Evolutionary conservation across 2,329 filamentous ascomycete species (phyloP).

Genomic region (Colletotrichum sp.): DNA sequence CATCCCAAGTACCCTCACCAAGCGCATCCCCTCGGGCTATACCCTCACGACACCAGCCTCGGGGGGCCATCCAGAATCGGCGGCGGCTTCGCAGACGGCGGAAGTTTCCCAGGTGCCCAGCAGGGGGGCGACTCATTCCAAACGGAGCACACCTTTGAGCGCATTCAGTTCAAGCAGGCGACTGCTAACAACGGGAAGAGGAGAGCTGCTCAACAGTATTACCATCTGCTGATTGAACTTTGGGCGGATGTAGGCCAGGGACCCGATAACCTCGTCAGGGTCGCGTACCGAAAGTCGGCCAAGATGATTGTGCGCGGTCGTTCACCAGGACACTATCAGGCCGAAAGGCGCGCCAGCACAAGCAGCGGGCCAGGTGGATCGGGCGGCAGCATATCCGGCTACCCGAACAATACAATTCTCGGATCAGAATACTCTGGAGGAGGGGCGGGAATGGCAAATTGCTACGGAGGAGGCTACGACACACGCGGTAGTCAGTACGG

Average conservation of each 20-base stretch:
- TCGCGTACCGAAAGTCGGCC: conserved; percentile 75
- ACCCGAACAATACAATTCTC: conserved; percentile 42
- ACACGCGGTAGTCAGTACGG: conserved; percentile 46
- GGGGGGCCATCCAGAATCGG: conserved; percentile 32
- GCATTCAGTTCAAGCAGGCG: conserved; percentile 93
- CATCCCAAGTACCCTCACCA: conserved; percentile 67
- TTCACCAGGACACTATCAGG: conserved; percentile 81
- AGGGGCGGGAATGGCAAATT: conserved; percentile 42
- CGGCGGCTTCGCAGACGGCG: conserved; percentile 37
- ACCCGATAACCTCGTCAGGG: conserved; percentile 66
- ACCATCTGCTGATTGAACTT: conserved; percentile 87
- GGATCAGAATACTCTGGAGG: conserved; percentile 42
- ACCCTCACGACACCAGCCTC: conserved; percentile 41
- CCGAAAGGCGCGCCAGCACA: conserved; percentile 70
- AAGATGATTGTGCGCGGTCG: conserved; percentile 88
- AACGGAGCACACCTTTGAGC: conserved; percentile 74
- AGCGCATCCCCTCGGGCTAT: conserved; percentile 49
- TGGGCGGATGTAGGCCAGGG: conserved; percentile 69
- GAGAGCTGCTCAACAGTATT: conserved; percentile 89
- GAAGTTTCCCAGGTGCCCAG: conserved; percentile 34
- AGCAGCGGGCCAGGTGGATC: conserved; percentile 72
- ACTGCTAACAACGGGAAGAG: conserved; percentile 94
- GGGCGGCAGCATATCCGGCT: conserved; percentile 63
- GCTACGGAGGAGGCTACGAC: conserved; percentile 44
- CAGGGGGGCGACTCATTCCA: conserved; percentile 41